phyloP scores from a whole-genome alignment of 768 basidiomycete genomes.

The Russula dissimulans region DNA sequence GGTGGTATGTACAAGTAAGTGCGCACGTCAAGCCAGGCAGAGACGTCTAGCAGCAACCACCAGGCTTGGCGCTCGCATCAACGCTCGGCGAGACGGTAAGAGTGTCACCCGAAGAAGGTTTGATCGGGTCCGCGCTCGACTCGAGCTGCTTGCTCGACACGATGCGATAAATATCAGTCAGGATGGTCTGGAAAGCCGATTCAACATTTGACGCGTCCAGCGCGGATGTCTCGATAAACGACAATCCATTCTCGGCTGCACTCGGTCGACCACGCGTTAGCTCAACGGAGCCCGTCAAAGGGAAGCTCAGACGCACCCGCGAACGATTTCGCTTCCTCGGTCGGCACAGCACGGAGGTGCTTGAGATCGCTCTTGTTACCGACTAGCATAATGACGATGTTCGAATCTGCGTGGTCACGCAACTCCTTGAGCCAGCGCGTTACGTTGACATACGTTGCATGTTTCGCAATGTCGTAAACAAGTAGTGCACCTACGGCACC shows the following conservation, averaged over 20 bases:
- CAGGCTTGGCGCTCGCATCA: slow-evolving; percentile 47
- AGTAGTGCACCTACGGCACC: slow-evolving; percentile 90
- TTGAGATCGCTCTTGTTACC: slow-evolving; percentile 99
- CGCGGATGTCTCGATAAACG: slow-evolving; percentile 98
- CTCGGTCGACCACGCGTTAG: not conserved
- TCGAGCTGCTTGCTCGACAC: slow-evolving; percentile 95
- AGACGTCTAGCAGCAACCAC: slow-evolving; percentile 52
- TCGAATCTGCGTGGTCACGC: slow-evolving; percentile 87
- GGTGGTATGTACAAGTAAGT: slow-evolving; percentile 15
- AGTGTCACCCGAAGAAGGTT: slow-evolving; percentile 72
- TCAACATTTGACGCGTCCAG: slow-evolving; percentile 99
- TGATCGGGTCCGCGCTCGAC: slow-evolving; percentile 65
- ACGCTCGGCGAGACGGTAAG: slow-evolving; percentile 77
- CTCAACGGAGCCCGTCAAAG: not conserved
- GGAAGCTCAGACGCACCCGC: slow-evolving; percentile 45
- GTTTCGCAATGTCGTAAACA: slow-evolving; percentile 92
- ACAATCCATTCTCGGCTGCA: slow-evolving; percentile 78
- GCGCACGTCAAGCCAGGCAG: not conserved
- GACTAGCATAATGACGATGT: slow-evolving; percentile 92
- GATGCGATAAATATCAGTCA: slow-evolving; percentile 95
- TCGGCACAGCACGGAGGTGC: slow-evolving; percentile 91
- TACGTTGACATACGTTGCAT: slow-evolving; percentile 89
- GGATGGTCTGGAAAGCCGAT: slow-evolving; percentile 91
- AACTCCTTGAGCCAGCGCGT: slow-evolving; percentile 96
- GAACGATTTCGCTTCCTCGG: slow-evolving; percentile 93